phyloP scores from a whole-genome alignment of 257 asterid genomes.

The Prunella vulgaris region DNA sequence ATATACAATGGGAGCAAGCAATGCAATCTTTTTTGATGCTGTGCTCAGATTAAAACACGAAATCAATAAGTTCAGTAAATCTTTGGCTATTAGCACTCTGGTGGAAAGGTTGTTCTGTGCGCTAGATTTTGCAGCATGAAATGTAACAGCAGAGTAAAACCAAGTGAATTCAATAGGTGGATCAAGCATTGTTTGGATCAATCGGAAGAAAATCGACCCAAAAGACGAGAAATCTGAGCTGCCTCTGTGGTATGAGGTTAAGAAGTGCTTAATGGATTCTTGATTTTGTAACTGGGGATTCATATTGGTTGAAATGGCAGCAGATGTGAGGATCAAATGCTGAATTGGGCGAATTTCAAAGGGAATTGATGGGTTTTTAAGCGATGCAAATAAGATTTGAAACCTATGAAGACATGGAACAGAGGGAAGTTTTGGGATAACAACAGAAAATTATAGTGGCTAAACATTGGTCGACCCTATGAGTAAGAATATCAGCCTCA shows the following conservation, averaged over 20 bases:
- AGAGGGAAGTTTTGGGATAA: conserved; percentile 22
- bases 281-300: conserved; percentile 28
- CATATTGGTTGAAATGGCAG: conserved; percentile 41
- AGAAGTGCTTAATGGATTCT: conserved; percentile 63
- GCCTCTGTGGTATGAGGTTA: conserved; percentile 48
- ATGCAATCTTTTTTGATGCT: conserved; percentile 50
- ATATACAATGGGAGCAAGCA: conserved; percentile 71
- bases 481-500: no score
- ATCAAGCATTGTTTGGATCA: conserved; percentile 69
- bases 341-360: neutral
- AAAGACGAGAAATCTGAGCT: conserved; percentile 59
- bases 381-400: conserved; percentile 7
- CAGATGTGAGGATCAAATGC: neutral
- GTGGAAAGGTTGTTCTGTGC: conserved; percentile 22
- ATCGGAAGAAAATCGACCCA: conserved; percentile 77
- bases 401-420: no score
- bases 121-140: conserved; percentile 47
- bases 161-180: conserved; percentile 84
- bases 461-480: no score
- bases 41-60: conserved; percentile 54
- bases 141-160: conserved; percentile 82
- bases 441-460: neutral
- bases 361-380: conserved; percentile 5
- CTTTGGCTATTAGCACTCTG: conserved; percentile 45
- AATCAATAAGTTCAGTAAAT: conserved; percentile 53